phyloP scores from a whole-genome alignment of 208 protist genomes.

The Acanthamoeba culbertsoni region DNA sequence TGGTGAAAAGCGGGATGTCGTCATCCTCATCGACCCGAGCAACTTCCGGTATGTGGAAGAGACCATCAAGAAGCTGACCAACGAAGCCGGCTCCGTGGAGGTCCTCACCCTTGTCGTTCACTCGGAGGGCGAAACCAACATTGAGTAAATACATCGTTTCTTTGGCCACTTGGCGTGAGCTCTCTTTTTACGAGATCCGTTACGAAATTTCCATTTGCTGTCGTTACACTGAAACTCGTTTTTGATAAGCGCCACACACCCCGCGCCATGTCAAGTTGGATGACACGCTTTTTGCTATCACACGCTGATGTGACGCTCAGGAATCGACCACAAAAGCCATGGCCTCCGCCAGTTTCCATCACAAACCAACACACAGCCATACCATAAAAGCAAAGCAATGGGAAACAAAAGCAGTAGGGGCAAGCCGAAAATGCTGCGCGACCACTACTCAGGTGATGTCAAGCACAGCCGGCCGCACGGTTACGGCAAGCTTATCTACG shows the following conservation, averaged over 20 bases:
- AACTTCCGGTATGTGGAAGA: conserved; percentile 74
- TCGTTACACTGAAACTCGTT: no score
- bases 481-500: neutral
- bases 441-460: neutral
- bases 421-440: no score
- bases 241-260: no score
- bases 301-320: no score
- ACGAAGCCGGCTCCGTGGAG: conserved; percentile 69
- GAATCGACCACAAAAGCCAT: no score
- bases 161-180: neutral
- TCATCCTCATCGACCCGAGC: conserved; percentile 79
- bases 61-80: conserved; percentile 57
- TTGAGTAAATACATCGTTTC: conserved; percentile 54
- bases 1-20: conserved; percentile 63
- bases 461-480: neutral
- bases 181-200: no score
- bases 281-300: no score
- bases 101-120: conserved; percentile 72
- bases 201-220: no score
- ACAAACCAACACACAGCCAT: neutral
- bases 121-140: conserved; percentile 75
- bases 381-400: neutral
- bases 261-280: no score
- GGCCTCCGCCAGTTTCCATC: no score
- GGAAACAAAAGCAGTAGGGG: no score